Base-by-base conservation (phyloP, 116 monocot species). In the Phalaenopsis hybrid region DNA sequence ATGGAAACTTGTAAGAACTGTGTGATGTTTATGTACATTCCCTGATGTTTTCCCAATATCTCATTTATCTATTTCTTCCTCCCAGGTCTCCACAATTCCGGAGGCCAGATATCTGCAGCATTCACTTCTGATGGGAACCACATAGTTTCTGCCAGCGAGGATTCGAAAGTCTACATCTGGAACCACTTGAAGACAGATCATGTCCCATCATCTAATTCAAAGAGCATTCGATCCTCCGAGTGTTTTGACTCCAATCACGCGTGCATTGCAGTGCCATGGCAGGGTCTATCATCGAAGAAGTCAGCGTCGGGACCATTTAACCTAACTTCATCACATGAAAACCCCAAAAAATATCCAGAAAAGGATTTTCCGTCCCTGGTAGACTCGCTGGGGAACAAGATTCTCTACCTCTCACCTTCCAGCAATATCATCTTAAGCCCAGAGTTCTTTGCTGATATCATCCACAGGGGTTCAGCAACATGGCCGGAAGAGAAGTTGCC, bases 401-500 rank as follows among this genome's bases (percentile, higher is more conserved):
- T 75, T 44, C 45, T 79, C 3, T 81, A 41, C 17, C 23, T 80
- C 28, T 82, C 86, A 43, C 49, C 85, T 34, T 81, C 80, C 18
- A 78, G 84, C 73, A 78, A 75, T 77, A 85, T 91, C 73, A 88
- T 80, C 16, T 79, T 89, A 65, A 87, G 75, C 59, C 84, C 82
- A 1, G 85, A 84, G 45, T 86, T 93, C 70, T 88, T 90, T 65
- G 79, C 86, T 1, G 89, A 90, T 33, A 79, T 76, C 34, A 79
- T 87, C 6, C 82, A 86, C 1, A 92, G 81, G 83, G 85, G 88
- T 33, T 81, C 92, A 0, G 93, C 93, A 8, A 98, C 98, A 21
- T 98, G 98, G 98, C 98, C 98, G 9, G 98, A 95, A 86, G 98
- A 98, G 79, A 94, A 91, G 75, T 95, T 98, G 6, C 88, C 92